Percentiles rank a stretch among this genome's conserved stretches.
These are phyloP conservation scores for Antitrichia curtipendula DNA, from an alignment of 225 moss, liverwort and hornwort species.

Conservation along the genomic window DNA sequence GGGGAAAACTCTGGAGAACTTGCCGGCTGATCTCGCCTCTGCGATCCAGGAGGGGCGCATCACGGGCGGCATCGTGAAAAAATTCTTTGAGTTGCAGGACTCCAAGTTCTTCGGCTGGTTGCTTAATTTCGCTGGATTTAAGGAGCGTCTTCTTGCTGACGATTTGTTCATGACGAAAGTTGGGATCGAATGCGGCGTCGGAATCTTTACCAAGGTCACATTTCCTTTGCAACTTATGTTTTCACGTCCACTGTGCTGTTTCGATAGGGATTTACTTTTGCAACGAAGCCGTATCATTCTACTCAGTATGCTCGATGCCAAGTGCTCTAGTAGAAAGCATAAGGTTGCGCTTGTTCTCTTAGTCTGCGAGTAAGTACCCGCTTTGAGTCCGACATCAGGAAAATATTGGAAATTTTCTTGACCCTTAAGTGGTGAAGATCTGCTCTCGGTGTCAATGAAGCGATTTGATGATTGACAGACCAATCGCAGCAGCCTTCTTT, in stretches of 20 bases:
- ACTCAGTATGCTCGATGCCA: not conserved
- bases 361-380: not conserved
- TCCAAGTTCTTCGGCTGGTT: conserved; percentile 58
- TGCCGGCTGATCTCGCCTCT: conserved; percentile 60
- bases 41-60: conserved; percentile 76
- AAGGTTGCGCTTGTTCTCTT: not conserved
- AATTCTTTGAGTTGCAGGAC: conserved; percentile 56
- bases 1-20: conserved; percentile 59
- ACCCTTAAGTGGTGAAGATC: not conserved
- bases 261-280: not conserved
- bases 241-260: not conserved
- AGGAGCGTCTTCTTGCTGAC: conserved; percentile 89
- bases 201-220: conserved; percentile 84
- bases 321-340: not conserved
- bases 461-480: not conserved
- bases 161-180: conserved; percentile 97
- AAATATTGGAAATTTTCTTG: not conserved
- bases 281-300: not conserved
- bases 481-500: not conserved
- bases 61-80: conserved; percentile 59
- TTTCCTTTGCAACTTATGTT: not conserved
- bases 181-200: conserved; percentile 94
- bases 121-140: conserved; percentile 69
- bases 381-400: not conserved
- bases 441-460: not conserved